Conservation (phyloP, 768 basidiomycete species). For the Nevesoporus exiguus region DNA sequence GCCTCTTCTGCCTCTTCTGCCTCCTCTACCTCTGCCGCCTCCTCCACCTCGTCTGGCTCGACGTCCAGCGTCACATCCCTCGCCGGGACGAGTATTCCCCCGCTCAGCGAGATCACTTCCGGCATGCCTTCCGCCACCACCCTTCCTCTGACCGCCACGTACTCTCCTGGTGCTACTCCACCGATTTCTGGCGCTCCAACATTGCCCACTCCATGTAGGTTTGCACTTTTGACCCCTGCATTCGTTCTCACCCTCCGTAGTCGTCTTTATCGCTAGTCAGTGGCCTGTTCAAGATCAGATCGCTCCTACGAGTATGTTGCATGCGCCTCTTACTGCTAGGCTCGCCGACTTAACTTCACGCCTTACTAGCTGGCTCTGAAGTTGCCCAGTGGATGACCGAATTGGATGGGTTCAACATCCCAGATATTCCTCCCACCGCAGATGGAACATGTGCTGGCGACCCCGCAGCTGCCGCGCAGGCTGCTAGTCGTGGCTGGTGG, state of each 20-base stretch:
- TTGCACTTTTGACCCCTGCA: neutral
- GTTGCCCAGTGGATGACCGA: constrained; percentile 77
- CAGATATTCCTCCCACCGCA: constrained; percentile 54
- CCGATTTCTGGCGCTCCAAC: constrained; percentile 63
- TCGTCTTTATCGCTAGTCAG: constrained; percentile 41
- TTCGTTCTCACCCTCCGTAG: constrained; percentile 27
- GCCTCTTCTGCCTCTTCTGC: constrained; percentile 1
- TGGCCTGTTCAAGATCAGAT: constrained; percentile 66
- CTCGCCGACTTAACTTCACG: neutral
- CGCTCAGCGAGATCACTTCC: constrained; percentile 54
- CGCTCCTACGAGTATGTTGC: constrained; percentile 51
- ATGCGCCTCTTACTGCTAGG: neutral
- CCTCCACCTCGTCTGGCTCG: constrained; percentile 8
- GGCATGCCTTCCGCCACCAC: constrained; percentile 59
- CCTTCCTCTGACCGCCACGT: constrained; percentile 50
- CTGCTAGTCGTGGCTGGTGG: constrained; percentile 81
- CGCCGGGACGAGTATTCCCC: constrained; percentile 49
- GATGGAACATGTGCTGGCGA: constrained; percentile 70
- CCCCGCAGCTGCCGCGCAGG: constrained; percentile 50
- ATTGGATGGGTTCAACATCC: constrained; percentile 67
- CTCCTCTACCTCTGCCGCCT: neutral
- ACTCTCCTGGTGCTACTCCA: constrained; percentile 54
- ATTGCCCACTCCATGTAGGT: constrained; percentile 63
- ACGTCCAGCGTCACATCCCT: constrained; percentile 23
- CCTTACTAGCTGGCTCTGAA: constrained; percentile 33